phyloP scores from a whole-genome alignment of 345 rosid species.

The Pistacia integerrima region DNA sequence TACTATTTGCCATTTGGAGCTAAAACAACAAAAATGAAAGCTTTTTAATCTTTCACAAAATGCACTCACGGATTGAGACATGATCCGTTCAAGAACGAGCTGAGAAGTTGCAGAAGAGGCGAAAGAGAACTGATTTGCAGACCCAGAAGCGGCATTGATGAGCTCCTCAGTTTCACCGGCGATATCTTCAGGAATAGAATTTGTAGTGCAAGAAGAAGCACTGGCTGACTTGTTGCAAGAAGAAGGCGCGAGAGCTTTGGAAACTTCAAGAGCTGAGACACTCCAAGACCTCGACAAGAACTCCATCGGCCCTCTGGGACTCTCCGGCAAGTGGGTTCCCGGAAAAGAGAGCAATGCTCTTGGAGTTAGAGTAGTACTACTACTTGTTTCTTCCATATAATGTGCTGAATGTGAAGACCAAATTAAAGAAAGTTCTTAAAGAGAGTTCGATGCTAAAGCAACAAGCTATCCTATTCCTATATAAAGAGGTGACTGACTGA shows the following conservation, averaged over 20 bases:
- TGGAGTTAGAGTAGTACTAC: neutral
- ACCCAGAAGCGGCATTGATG: slow-evolving; percentile 13
- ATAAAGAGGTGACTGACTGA: too few relatives aligned
- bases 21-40: neutral
- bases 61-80: slow-evolving; percentile 80
- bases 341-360: slow-evolving; percentile 25
- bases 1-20: neutral
- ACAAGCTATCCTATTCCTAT: too few relatives aligned
- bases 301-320: slow-evolving; percentile 93
- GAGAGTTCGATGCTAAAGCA: too few relatives aligned
- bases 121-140: slow-evolving; percentile 55
- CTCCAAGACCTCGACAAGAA: slow-evolving; percentile 93
- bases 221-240: slow-evolving; percentile 27
- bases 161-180: slow-evolving; percentile 36
- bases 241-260: slow-evolving; percentile 61
- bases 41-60: too few relatives aligned
- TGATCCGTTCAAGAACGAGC: slow-evolving; percentile 92
- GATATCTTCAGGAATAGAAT: slow-evolving; percentile 64
- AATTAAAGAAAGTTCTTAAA: too few relatives aligned
- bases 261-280: slow-evolving; percentile 75
- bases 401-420: neutral
- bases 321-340: slow-evolving; percentile 59
- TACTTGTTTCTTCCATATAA: slow-evolving; percentile 40
- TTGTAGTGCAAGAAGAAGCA: slow-evolving; percentile 42
- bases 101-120: slow-evolving; percentile 81